Percentiles rank a stretch among this genome's conserved stretches.
Conservation (phyloP, 257 asterid genomes). For the Solanum boliviense region DNA sequence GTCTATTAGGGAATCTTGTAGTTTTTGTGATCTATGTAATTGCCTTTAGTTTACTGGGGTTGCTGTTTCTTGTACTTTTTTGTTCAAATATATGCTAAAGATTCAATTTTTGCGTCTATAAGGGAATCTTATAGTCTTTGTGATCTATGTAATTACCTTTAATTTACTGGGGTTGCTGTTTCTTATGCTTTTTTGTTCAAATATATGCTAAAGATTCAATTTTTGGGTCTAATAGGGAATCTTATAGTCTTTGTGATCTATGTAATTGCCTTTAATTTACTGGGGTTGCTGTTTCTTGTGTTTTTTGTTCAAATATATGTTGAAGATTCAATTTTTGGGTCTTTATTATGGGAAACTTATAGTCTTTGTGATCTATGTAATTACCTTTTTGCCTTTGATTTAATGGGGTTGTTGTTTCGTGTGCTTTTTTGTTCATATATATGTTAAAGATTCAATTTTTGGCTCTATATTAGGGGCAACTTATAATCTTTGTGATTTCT, state of each 20-base stretch:
- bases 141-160: not conserved
- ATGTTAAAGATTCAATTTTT: not conserved
- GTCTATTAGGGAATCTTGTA: not conserved
- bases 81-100: not conserved
- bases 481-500: not conserved
- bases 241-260: not conserved
- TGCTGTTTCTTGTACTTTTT: not conserved
- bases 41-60: not conserved
- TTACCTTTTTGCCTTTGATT: not conserved
- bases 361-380: not conserved
- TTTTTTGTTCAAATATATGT: not conserved
- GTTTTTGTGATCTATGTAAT: not conserved
- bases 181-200: not conserved
- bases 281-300: not conserved
- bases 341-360: not conserved
- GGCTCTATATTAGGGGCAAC: not conserved
- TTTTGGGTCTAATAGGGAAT: not conserved
- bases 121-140: not conserved
- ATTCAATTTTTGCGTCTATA: not conserved
- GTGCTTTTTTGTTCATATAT: not conserved
- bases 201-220: not conserved
- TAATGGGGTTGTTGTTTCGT: not conserved
- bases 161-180: not conserved
- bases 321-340: not conserved
- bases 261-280: not conserved